Conservation (phyloP, 768 basidiomycete genomes). For the Pleurotus platypus region DNA sequence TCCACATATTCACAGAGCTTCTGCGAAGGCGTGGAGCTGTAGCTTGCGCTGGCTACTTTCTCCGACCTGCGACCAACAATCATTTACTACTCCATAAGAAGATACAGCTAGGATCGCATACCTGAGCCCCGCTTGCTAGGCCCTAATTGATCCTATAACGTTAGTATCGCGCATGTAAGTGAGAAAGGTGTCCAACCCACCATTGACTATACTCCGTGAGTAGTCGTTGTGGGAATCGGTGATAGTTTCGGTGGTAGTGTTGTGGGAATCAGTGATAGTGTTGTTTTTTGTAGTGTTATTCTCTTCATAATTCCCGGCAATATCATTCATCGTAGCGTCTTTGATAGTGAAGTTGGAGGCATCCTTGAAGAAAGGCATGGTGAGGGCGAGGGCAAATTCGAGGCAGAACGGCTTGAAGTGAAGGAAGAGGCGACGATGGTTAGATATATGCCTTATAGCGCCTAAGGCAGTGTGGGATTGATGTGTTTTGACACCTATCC, state of each 20-base stretch:
- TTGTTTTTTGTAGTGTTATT: not conserved
- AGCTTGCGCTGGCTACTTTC: too few species aligned
- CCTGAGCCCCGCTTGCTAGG: too few species aligned
- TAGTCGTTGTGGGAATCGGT: conserved; percentile 1
- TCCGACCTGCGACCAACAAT: too few species aligned
- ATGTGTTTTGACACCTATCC: too few species aligned
- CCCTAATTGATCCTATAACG: not conserved
- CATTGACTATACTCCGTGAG: not conserved
- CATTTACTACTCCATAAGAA: too few species aligned
- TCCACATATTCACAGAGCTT: too few species aligned
- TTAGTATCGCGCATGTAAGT: not conserved
- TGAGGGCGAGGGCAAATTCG: conserved; percentile 22
- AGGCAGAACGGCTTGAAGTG: not conserved
- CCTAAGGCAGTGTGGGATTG: too few species aligned
- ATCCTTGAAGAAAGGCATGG: not conserved
- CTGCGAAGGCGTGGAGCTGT: too few species aligned
- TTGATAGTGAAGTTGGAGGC: not conserved
- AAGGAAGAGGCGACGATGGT: too few species aligned
- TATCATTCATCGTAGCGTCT: conserved; percentile 1
- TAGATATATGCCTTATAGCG: too few species aligned
- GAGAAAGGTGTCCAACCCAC: too few species aligned
- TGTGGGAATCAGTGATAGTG: conserved; percentile 3
- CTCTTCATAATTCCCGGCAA: not conserved
- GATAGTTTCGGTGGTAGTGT: not conserved
- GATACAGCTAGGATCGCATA: too few species aligned